phyloP scores from a whole-genome alignment of 2,329 filamentous ascomycete species.

The Mycocentrospora acerina region DNA sequence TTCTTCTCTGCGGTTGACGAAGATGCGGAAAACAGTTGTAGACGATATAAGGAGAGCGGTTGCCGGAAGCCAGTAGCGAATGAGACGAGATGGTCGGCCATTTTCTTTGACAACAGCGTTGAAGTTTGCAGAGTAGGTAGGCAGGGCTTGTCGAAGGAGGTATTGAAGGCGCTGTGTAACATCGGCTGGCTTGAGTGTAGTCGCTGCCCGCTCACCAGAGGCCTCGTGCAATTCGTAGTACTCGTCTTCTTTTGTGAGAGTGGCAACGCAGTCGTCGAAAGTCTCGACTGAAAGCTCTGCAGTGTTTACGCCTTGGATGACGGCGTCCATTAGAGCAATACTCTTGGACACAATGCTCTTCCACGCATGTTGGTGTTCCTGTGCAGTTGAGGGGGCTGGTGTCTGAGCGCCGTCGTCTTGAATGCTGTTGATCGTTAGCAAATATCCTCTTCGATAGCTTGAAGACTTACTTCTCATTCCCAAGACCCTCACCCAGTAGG shows the following conservation, averaged over 20 bases:
- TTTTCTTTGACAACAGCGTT: conserved; percentile 60
- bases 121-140: conserved; percentile 63
- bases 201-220: conserved; percentile 36
- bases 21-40: conserved; percentile 78
- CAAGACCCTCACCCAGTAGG: conserved; percentile 81
- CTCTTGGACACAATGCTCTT: conserved; percentile 78
- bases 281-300: conserved; percentile 58
- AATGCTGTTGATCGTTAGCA: conserved; percentile 53
- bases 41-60: conserved; percentile 71
- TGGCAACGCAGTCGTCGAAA: conserved; percentile 58
- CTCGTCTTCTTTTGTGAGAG: conserved; percentile 56
- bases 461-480: conserved; percentile 48
- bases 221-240: conserved; percentile 47
- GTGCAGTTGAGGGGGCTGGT: conserved; percentile 45
- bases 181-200: conserved; percentile 49
- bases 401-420: conserved; percentile 59
- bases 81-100: conserved; percentile 71
- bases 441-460: too few relatives aligned
- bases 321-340: conserved; percentile 81
- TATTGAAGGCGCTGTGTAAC: conserved; percentile 67
- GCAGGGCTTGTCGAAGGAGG: conserved; percentile 69
- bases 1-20: conserved; percentile 73
- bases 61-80: conserved; percentile 88
- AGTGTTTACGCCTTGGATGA: conserved; percentile 70
- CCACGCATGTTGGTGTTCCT: conserved; percentile 57